A percentile compares a stretch with the other conserved stretches of the same genome.
phyloP scores from a whole-genome alignment of 805 yeast genomes.

The Helenozyma baotianmanensis region DNA sequence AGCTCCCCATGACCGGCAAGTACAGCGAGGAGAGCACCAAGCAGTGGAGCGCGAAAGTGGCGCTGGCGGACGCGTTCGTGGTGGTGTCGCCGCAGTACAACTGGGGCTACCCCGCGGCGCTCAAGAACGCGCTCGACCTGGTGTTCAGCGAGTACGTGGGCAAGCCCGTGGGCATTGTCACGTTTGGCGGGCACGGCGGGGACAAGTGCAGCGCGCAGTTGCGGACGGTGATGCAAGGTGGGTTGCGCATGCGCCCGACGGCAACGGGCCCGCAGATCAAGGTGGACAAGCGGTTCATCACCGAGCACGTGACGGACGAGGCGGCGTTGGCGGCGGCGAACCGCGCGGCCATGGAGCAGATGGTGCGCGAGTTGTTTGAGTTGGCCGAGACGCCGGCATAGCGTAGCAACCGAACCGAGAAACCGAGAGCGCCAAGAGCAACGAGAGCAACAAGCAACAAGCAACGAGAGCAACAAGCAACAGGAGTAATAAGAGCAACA shows the following conservation, averaged over 20 bases:
- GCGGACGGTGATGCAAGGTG: not conserved
- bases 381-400: no score
- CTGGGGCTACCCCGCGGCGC: constrained; percentile 31
- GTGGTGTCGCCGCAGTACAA: constrained; percentile 37
- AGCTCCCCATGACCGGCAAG: constrained; percentile 3
- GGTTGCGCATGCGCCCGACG: not conserved
- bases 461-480: no score
- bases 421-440: no score
- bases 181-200: constrained; percentile 1
- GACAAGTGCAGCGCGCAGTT: not conserved
- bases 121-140: constrained; percentile 33
- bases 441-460: no score
- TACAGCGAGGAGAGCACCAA: constrained; percentile 21
- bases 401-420: no score
- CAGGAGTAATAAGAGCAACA: no score
- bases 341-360: no score
- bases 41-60: constrained; percentile 23
- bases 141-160: not conserved
- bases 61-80: constrained; percentile 21
- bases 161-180: not conserved
- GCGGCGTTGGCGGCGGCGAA: no score
- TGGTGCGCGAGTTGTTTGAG: no score
- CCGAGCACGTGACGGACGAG: no score
- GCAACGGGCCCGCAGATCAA: no score
- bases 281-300: no score